Percentiles rank a stretch among this genome's conserved stretches.
Conservation (phyloP, 345 rosid genomes). For the Reutealis trisperma region DNA sequence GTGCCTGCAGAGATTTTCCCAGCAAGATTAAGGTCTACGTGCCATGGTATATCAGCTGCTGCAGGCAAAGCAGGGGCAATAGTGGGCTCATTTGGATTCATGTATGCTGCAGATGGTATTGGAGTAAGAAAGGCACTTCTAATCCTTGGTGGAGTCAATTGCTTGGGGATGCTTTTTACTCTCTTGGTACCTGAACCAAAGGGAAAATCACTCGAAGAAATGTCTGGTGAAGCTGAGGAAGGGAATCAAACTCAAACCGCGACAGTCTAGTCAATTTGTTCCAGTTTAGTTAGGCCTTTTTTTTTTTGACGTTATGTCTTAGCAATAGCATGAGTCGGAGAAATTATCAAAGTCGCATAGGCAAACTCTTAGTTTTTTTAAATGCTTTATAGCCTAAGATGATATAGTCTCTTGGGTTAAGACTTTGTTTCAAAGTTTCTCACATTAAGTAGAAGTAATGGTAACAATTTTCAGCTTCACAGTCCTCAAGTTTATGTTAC, state of each 20-base stretch:
- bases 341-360: neutral
- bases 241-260: conserved; percentile 19
- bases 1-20: conserved; percentile 86
- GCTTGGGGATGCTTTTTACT: conserved; percentile 45
- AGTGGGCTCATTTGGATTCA: conserved; percentile 71
- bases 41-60: conserved; percentile 82
- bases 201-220: conserved; percentile 59
- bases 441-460: neutral
- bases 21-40: conserved; percentile 69
- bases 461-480: neutral
- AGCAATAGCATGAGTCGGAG: neutral
- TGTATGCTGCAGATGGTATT: conserved; percentile 47
- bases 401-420: neutral
- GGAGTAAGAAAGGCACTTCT: conserved; percentile 48
- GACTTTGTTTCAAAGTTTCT: neutral
- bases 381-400: neutral
- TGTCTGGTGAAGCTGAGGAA: conserved; percentile 50
- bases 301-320: neutral
- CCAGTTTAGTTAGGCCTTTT: conserved; percentile 7
- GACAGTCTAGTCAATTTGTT: neutral
- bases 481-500: neutral
- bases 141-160: conserved; percentile 42
- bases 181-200: conserved; percentile 50
- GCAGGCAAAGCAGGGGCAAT: conserved; percentile 72
- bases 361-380: neutral